Evolutionary conservation across 2,329 filamentous ascomycete genomes (phyloP).

Genomic region (Paradendryphiella salina): DNA sequence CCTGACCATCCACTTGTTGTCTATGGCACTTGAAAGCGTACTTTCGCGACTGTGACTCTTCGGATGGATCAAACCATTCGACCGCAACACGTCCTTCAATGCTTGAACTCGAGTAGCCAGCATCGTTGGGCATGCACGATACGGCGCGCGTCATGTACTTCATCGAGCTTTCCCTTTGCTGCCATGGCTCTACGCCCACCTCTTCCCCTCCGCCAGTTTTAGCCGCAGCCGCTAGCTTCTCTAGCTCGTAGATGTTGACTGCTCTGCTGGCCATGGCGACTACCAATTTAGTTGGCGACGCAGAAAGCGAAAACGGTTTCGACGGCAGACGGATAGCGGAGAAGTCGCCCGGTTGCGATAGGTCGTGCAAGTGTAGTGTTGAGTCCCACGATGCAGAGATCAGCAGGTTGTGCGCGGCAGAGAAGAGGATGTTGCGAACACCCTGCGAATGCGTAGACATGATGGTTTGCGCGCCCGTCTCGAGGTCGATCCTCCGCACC

Average conservation of each 20-base stretch:
- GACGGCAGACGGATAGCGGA: constrained; percentile 72
- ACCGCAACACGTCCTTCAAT: constrained; percentile 96
- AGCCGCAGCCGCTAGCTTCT: constrained; percentile 58
- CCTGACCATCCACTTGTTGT: constrained; percentile 69
- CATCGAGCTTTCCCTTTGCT: constrained; percentile 87
- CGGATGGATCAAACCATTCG: constrained; percentile 93
- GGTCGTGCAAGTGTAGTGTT: constrained; percentile 81
- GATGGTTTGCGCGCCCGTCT: constrained; percentile 70
- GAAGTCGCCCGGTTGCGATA: constrained; percentile 58
- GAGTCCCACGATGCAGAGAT: constrained; percentile 93
- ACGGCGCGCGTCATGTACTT: constrained; percentile 96
- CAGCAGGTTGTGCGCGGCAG: constrained; percentile 72
- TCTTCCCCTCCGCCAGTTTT: constrained; percentile 23
- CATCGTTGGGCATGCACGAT: constrained; percentile 94
- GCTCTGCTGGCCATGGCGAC: constrained; percentile 93
- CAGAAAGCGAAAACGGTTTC: constrained; percentile 83
- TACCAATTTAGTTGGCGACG: constrained; percentile 82
- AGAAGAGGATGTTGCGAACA: constrained; percentile 84
- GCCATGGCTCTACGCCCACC: constrained; percentile 75
- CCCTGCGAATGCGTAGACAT: constrained; percentile 78
- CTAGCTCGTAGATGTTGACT: constrained; percentile 92
- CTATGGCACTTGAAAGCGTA: constrained; percentile 99
- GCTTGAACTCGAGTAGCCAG: constrained; percentile 86
- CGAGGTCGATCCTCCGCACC: constrained; percentile 78
- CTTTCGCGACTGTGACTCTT: constrained; percentile 85